Percentiles rank a stretch among this genome's conserved stretches.
Conservation (phyloP, 257 asterid species). For the Marsdenia floribunda region DNA sequence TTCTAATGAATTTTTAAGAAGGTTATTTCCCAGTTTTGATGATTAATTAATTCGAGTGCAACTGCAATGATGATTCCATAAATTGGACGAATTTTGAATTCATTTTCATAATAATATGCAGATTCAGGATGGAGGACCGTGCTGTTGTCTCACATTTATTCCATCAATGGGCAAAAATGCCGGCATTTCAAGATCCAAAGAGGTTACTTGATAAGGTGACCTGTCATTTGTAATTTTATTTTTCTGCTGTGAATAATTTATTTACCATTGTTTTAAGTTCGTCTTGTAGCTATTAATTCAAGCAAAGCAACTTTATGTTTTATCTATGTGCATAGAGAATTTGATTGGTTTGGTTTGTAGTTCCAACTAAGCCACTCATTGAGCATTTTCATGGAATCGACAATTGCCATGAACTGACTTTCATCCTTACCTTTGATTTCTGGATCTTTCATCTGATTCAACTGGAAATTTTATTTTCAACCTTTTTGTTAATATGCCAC, state of each 20-base stretch:
- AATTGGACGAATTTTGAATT: conserved; percentile 10
- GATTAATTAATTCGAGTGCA: neutral
- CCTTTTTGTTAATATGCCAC: neutral
- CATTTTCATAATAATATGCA: conserved; percentile 22
- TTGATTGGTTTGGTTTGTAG: neutral
- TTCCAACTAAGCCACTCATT: neutral
- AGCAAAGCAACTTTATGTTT: too few relatives aligned
- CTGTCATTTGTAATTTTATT: neutral
- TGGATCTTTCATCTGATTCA: neutral
- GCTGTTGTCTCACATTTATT: conserved; percentile 79
- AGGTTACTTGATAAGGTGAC: conserved; percentile 83
- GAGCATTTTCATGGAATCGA: neutral
- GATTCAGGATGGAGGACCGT: conserved; percentile 69
- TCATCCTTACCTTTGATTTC: neutral
- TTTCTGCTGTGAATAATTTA: neutral
- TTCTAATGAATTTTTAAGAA: conserved; percentile 59
- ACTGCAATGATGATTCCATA: neutral
- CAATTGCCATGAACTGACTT: neutral
- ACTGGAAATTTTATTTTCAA: conserved; percentile 1
- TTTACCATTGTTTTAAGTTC: neutral
- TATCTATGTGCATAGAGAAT: neutral
- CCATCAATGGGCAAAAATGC: conserved; percentile 92
- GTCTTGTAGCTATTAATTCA: neutral
- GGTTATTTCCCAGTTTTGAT: conserved; percentile 35
- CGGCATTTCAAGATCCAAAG: conserved; percentile 92